Base-by-base conservation (phyloP, 768 basidiomycete genomes). In the Calocybe cyanea region DNA sequence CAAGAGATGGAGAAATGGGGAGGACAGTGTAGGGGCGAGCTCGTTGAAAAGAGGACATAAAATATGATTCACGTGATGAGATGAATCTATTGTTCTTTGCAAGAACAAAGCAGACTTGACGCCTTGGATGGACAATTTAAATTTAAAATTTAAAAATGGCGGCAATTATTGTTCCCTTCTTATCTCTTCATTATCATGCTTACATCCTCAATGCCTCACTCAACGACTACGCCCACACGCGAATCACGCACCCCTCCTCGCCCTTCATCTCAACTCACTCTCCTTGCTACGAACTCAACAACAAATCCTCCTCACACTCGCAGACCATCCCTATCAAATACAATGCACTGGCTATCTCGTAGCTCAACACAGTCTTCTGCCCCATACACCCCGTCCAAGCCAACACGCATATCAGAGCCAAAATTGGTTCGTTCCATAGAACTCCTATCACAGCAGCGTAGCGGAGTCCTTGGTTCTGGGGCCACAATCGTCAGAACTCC, bases 401-500 rank as follows among this genome's bases (percentile, higher is more conserved):
- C 68, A 15, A 57, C 64, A 9, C 65, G 59, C 38, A 64, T 73
- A 6, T 66, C 71, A 1, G 73, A 76, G 45, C 68, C 71, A n/a
- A 74, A 72, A 56, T 61, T 69, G 35, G 60, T 63, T n/a, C 66
- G 66, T 31, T 66, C 66, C 23, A 65, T 69, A 35, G 70, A 74
- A 50, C 57, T 66, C 14, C 46, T 68, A 36, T 61, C 68, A 31
- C 57, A 64, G 35, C 49, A 66, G 6, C 73, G 78, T 10, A 70
- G 63, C 34, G 79, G 79, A 2, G 62, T 68, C 2, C 74, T 87
- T 15, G 87, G 85, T n/a, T 59, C 76, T 15, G 87, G 88, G 32
- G 88, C 88, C 11, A 83, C 73, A 1, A 69, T 92, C 23, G 88
- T 91, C 30, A 72, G 82, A 46, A 91, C 89, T 0, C 89, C 89